Percentiles rank a stretch among this genome's conserved stretches.
phyloP scores from a whole-genome alignment of 1,139 yeast genomes.

The Scheffersomyces parashehatae region DNA sequence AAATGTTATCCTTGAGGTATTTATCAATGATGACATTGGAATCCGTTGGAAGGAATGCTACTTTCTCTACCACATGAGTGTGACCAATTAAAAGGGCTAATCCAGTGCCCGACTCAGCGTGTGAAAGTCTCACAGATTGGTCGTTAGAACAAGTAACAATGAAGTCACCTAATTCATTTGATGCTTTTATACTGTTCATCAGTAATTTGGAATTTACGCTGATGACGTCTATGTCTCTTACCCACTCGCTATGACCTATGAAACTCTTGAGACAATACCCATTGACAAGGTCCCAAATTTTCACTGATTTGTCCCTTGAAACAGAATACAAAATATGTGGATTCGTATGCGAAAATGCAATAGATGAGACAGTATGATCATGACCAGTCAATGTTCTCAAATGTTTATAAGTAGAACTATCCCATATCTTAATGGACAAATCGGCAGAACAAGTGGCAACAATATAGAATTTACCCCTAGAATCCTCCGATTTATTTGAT shows the following conservation, averaged over 20 bases:
- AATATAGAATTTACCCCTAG: constrained; percentile 17
- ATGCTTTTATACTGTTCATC: constrained; percentile 10
- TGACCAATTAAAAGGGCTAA: constrained; percentile 73
- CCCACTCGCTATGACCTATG: constrained; percentile 89
- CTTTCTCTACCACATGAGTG: constrained; percentile 79
- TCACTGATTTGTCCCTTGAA: constrained; percentile 74
- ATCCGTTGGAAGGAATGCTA: constrained; percentile 61
- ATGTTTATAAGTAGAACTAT: constrained; percentile 53
- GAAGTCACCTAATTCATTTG: constrained; percentile 47
- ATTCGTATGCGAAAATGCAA: constrained; percentile 48
- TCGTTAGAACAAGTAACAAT: constrained; percentile 81
- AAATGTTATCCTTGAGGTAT: constrained; percentile 35
- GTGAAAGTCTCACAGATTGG: constrained; percentile 67
- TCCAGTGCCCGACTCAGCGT: constrained; percentile 67
- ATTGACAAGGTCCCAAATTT: constrained; percentile 72
- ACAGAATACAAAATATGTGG: constrained; percentile 59
- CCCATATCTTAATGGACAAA: constrained; percentile 72
- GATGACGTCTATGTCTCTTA: constrained; percentile 57
- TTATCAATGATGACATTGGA: constrained; percentile 54
- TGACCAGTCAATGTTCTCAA: constrained; percentile 79
- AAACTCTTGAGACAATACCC: constrained; percentile 72
- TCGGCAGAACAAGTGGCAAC: constrained; percentile 74
- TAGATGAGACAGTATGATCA: constrained; percentile 78
- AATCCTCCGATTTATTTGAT: constrained; percentile 7
- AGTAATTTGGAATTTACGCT: constrained; percentile 16